A percentile compares a stretch with the other conserved stretches of the same genome.
These are phyloP conservation scores for Solanum lycopersicoides DNA, from an alignment of 257 asterid species.

Conservation along the genomic window DNA sequence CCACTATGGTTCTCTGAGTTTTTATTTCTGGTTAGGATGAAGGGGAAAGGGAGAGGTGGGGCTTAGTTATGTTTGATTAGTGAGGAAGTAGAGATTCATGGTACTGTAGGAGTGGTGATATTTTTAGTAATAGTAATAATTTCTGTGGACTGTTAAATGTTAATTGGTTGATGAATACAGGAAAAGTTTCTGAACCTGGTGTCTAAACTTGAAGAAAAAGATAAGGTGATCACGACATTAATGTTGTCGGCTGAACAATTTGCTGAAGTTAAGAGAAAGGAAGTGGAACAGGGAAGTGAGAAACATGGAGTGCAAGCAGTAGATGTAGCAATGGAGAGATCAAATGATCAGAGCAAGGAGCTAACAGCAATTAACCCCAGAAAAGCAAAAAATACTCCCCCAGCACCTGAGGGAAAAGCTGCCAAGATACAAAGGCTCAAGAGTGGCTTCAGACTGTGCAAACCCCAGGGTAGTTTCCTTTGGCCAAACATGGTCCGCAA, in stretches of 20 bases:
- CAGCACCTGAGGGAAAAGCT: slow-evolving; percentile 59
- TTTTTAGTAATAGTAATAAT: neutral
- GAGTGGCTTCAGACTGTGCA: slow-evolving; percentile 98
- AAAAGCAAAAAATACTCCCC: neutral
- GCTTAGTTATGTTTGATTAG: neutral
- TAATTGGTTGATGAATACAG: slow-evolving; percentile 27
- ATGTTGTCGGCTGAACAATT: slow-evolving; percentile 18
- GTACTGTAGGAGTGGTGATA: neutral
- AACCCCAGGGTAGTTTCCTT: slow-evolving; percentile 88
- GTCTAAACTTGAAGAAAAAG: slow-evolving; percentile 19
- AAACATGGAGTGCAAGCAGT: slow-evolving; percentile 28
- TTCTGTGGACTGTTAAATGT: neutral
- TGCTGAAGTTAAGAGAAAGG: slow-evolving; percentile 20
- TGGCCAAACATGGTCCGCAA: slow-evolving; percentile 87
- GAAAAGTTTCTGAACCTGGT: slow-evolving; percentile 30
- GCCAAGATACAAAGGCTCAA: slow-evolving; percentile 80
- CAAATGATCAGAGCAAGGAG: slow-evolving; percentile 10
- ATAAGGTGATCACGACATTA: slow-evolving; percentile 31
- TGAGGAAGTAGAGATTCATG: neutral
- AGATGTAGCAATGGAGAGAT: slow-evolving; percentile 6
- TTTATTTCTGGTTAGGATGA: neutral
- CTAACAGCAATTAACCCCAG: neutral
- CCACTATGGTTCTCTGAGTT: neutral
- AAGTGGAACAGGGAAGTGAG: slow-evolving; percentile 4
- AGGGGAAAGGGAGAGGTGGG: neutral